phyloP scores from a whole-genome alignment of 352 stramenopile species.

The Phytophthora agathidicida region DNA sequence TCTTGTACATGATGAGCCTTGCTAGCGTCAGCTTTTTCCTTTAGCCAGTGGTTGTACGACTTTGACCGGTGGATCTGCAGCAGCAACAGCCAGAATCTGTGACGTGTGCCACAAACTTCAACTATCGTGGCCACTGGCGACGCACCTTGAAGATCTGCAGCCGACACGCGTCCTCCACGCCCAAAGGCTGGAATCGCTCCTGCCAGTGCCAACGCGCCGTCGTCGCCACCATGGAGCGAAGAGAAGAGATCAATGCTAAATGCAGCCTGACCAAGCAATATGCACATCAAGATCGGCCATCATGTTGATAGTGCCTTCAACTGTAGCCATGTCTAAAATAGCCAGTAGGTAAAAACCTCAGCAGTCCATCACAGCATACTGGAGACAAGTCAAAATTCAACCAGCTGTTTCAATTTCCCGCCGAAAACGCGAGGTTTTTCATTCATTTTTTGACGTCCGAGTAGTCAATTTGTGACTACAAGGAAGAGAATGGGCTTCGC shows the following conservation, averaged over 20 bases:
- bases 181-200: slow-evolving; percentile 44
- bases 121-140: neutral
- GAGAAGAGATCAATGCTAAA: slow-evolving; percentile 4
- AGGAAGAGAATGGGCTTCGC: too few relatives aligned
- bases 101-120: slow-evolving; percentile 10
- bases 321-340: slow-evolving; percentile 24
- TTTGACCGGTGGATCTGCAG: slow-evolving; percentile 54
- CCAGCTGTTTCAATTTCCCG: slow-evolving; percentile 13
- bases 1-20: neutral
- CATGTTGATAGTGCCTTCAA: slow-evolving; percentile 9
- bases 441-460: too few relatives aligned
- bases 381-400: slow-evolving; percentile 5
- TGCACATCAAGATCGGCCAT: neutral
- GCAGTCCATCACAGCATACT: neutral
- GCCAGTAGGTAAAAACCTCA: slow-evolving; percentile 12
- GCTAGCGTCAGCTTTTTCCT: slow-evolving; percentile 24
- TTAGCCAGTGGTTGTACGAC: slow-evolving; percentile 53
- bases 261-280: too few relatives aligned
- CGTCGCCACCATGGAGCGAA: neutral
- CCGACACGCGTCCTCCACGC: slow-evolving; percentile 46
- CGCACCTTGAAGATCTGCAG: slow-evolving; percentile 57
- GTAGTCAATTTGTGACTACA: too few relatives aligned
- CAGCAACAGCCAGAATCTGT: neutral
- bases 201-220: slow-evolving; percentile 73
- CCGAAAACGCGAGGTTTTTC: slow-evolving; percentile 9